phyloP scores from a whole-genome alignment of 805 yeast genomes.

The Candida lessepsii region DNA sequence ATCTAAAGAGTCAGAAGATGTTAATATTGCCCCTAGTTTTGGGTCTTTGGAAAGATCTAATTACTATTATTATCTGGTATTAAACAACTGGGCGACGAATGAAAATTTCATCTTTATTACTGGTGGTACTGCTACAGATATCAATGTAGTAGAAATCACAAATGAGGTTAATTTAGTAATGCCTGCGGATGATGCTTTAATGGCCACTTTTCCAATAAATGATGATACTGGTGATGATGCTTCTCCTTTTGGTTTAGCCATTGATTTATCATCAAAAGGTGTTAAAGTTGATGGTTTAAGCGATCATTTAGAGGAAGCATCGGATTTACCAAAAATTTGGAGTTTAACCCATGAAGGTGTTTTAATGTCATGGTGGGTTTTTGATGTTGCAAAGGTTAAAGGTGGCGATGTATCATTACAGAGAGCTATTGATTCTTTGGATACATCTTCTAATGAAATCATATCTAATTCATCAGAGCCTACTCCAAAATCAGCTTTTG shows the following conservation, averaged over 20 bases:
- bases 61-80: conserved; percentile 40
- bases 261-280: conserved; percentile 53
- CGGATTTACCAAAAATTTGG: conserved; percentile 65
- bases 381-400: conserved; percentile 32
- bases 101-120: conserved; percentile 43
- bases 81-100: conserved; percentile 41
- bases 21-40: conserved; percentile 53
- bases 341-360: conserved; percentile 62
- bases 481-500: conserved; percentile 4
- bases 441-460: not conserved
- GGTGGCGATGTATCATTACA: conserved; percentile 7
- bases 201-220: conserved; percentile 73
- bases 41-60: conserved; percentile 49
- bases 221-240: conserved; percentile 66
- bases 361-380: conserved; percentile 63
- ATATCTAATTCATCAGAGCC: not conserved
- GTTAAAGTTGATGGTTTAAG: conserved; percentile 50
- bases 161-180: conserved; percentile 24
- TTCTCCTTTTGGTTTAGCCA: conserved; percentile 65
- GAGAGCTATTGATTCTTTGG: conserved; percentile 10
- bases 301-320: conserved; percentile 53
- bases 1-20: conserved; percentile 31
- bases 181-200: conserved; percentile 64
- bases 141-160: conserved; percentile 15
- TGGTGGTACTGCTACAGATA: conserved; percentile 64